These are phyloP conservation scores for Dendrocalamus sinicus DNA, from an alignment of 176 grass and related monocot species.

Conservation along the genomic window DNA sequence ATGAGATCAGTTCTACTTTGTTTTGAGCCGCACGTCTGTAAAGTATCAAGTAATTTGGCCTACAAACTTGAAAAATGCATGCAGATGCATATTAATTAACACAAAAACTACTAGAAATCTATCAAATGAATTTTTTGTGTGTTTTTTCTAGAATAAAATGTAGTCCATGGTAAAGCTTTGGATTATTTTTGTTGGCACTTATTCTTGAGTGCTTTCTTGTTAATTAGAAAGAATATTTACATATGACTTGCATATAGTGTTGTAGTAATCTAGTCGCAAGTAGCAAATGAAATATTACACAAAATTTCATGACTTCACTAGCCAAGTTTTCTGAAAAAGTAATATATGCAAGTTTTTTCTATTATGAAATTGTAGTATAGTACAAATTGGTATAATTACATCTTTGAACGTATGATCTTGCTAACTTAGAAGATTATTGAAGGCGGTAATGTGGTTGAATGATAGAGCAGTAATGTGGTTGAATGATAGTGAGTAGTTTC, in stretches of 20 bases:
- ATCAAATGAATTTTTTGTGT: too few species aligned
- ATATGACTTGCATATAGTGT: background rate
- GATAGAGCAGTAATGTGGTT: too few species aligned
- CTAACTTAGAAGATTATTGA: too few species aligned
- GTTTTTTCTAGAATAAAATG: too few species aligned
- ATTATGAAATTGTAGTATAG: background rate
- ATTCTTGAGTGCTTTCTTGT: background rate
- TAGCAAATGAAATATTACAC: background rate
- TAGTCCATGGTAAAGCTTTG: too few species aligned
- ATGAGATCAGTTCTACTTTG: background rate
- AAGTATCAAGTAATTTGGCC: background rate
- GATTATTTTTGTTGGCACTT: too few species aligned
- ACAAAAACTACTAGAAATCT: too few species aligned
- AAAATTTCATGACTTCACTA: background rate
- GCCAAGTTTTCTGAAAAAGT: background rate
- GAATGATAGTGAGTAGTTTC: too few species aligned
- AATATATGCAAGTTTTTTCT: background rate
- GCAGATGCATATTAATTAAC: background rate
- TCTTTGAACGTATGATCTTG: too few species aligned
- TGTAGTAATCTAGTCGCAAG: background rate
- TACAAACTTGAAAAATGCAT: background rate
- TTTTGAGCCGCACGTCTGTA: background rate
- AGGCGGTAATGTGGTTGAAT: too few species aligned
- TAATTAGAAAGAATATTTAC: background rate
- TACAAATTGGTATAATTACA: too few species aligned